Base-by-base conservation (phyloP, 1,284 basidiomycete species). In the Apiotrichum siamense region DNA sequence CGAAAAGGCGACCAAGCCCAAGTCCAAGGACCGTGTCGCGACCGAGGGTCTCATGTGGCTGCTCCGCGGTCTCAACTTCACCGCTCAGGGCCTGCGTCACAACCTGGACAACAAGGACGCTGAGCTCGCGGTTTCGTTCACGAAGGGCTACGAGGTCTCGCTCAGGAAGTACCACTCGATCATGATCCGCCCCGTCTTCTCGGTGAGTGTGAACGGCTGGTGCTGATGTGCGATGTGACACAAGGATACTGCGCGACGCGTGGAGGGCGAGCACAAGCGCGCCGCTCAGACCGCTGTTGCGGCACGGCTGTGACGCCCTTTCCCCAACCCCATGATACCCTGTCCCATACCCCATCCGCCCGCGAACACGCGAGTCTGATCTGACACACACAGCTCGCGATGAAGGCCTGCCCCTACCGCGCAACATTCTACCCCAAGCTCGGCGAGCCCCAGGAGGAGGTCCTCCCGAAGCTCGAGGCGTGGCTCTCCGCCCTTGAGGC, bases 321-420 rank as follows among this genome's bases (percentile, higher is more conserved):
- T 33, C 20, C 3, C 20, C 18, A n/a, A n/a, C n/a, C n/a, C 15
- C 33, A 36, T 12, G 17, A 10, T 33, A 1, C 3, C 5, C 18
- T 24, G 4, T 39, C 39, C 17, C 24, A n/a, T n/a, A n/a, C n/a
- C n/a, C n/a, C n/a, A n/a, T n/a, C n/a, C n/a, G n/a, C n/a, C n/a
- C n/a, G n/a, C n/a, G n/a, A n/a, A n/a, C n/a, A n/a, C n/a, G n/a
- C n/a, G n/a, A n/a, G n/a, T n/a, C n/a, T 41, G 39, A 31, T 7
- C 36, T 26, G 17, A 18, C 13, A 43, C 26, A 18, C 7, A 29
- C 66, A 92, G 88, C 81, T 93, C 41, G 94, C 94, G 6, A 91
- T 98, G 89, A 96, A 87, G 67, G 91, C 93, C 0, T 97, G 92
- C 77, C 94, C 94, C 0, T 89, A 89, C 75, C 87, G 93, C 54